Evolutionary conservation across 2,329 filamentous ascomycete genomes (phyloP), one percentile per base, ranked within the genome.

Genomic region (Clonostachys rosea): DNA sequence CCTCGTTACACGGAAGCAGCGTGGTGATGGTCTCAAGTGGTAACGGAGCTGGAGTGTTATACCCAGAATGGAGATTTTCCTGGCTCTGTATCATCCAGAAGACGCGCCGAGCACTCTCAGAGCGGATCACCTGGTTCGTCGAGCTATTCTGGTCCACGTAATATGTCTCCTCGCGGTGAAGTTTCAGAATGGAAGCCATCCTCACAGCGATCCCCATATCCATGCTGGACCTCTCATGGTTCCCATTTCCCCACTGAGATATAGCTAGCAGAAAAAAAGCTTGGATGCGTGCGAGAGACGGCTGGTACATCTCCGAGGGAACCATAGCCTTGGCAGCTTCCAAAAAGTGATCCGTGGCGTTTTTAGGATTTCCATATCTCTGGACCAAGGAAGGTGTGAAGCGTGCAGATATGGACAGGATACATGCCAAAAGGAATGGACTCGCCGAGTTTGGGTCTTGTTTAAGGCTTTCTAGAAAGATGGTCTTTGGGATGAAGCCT

Each of bases 11-110:
- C 2, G 66, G 66, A 5, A 68, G 52, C 8, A 63, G 52, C 6
- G 60, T 60, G 2, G 65, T 67, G 46, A 68, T 66, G 46, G 67
- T 65, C 18, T 56, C 52, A 3, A 60, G 50, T 4, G 62, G 57
- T 47, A 69, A 68, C 1, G 64, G 55, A 1, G 55, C 52, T 2
- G 64, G 63, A 2, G 60, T 59, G 34, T 57, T 61, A 47, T 60
- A 59, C 7, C 63, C 61, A 2, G 66, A 63, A 50, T 67, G 61
- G 1, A 69, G 55, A 48, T 67, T 67, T 49, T 66, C 64, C 40
- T 64, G 61, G 46, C 57, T 65, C 45, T 65, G 56, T 8, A 68
- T 56, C 57, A 68, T 61, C 66, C 66, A 69, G 50, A 66, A 67
- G 1, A 61, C 65, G 11, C 65, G 54, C 7, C 65, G 51, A 2